Evolutionary conservation across 768 basidiomycete species (phyloP).

Genomic region (Suillus ampliporus): DNA sequence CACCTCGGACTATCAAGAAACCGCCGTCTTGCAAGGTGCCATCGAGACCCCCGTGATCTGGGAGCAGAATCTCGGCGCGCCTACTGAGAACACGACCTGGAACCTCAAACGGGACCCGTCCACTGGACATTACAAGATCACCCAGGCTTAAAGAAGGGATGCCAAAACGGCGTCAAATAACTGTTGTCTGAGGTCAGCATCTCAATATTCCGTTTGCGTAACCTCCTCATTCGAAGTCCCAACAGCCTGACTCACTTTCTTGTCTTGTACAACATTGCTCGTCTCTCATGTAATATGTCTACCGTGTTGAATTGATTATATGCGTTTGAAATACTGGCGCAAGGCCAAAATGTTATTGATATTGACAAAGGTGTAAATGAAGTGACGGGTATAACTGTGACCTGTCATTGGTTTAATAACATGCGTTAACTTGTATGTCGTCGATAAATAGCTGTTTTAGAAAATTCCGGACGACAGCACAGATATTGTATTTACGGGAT

Average conservation of each 20-base stretch:
- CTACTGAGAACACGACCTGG: neutral
- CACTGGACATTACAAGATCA: neutral
- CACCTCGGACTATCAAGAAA: constrained; percentile 8
- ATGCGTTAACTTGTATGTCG: too few relatives aligned
- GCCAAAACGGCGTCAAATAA: neutral
- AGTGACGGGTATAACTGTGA: too few relatives aligned
- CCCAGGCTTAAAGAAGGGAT: too few relatives aligned
- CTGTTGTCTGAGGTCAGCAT: neutral
- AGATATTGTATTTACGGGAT: too few relatives aligned
- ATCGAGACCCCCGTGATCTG: constrained; percentile 4
- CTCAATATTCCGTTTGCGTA: neutral
- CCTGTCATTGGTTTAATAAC: too few relatives aligned
- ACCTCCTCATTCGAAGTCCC: neutral
- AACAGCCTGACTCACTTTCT: neutral
- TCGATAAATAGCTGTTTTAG: too few relatives aligned
- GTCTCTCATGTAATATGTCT: neutral
- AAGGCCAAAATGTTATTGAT: too few relatives aligned
- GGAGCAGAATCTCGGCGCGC: neutral
- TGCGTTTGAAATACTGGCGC: neutral
- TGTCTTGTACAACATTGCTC: neutral
- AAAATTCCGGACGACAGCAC: too few relatives aligned
- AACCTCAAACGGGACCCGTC: neutral
- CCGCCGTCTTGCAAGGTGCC: neutral
- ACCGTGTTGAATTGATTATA: neutral
- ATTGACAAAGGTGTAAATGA: too few relatives aligned